These are phyloP conservation scores for Malus orientalis DNA, from an alignment of 306 rosid genomes.

Conservation along the genomic window DNA sequence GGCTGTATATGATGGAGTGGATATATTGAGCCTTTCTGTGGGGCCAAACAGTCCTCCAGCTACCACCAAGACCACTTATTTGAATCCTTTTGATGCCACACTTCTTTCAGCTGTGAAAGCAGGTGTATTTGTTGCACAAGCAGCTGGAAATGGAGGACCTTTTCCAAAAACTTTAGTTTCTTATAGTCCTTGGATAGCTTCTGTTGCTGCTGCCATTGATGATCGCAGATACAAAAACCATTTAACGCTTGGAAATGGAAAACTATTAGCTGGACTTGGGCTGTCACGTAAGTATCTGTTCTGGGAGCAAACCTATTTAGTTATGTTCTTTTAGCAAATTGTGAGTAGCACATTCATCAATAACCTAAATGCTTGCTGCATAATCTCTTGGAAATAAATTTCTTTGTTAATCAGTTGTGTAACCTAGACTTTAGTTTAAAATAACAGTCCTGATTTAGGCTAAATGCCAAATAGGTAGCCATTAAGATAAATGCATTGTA, in stretches of 20 bases:
- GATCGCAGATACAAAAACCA: slow-evolving; percentile 98
- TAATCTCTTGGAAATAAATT: not conserved
- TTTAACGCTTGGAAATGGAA: slow-evolving; percentile 90
- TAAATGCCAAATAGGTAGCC: not conserved
- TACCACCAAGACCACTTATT: slow-evolving; percentile 70
- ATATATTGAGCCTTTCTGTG: slow-evolving; percentile 97
- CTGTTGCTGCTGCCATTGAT: slow-evolving; percentile 97
- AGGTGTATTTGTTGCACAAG: slow-evolving; percentile 98
- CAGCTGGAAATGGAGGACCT: slow-evolving; percentile 99
- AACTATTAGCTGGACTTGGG: slow-evolving; percentile 80
- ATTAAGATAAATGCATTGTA: not conserved
- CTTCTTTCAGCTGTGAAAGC: slow-evolving; percentile 99
- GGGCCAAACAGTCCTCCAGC: slow-evolving; percentile 98
- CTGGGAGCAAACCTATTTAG: not conserved
- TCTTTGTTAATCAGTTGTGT: not conserved
- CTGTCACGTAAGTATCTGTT: slow-evolving; percentile 76
- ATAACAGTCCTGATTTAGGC: not conserved
- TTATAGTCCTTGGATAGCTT: slow-evolving; percentile 95
- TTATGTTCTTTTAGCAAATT: not conserved
- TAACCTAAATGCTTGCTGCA: not conserved
- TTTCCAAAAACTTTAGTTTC: slow-evolving; percentile 94
- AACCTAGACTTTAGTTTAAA: not conserved
- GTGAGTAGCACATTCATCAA: not conserved
- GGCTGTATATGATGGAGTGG: slow-evolving; percentile 98
- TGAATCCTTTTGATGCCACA: slow-evolving; percentile 97